These are phyloP conservation scores for Colletotrichum cereale DNA, from an alignment of 2,329 filamentous ascomycete species.

Conservation along the genomic window DNA sequence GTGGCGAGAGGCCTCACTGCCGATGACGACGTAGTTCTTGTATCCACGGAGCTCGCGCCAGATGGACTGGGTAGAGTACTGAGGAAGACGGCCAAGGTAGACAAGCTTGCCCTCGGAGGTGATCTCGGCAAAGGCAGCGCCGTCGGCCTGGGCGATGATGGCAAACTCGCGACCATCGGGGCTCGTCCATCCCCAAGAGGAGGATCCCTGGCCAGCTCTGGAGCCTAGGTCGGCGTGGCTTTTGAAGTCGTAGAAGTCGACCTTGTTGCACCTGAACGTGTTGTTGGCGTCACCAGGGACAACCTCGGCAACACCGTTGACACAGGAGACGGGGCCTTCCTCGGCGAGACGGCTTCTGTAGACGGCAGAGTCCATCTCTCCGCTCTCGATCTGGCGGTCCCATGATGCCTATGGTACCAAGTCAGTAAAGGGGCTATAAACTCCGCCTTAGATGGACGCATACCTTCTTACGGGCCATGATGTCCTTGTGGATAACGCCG, in stretches of 20 bases:
- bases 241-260: slow-evolving; percentile 63
- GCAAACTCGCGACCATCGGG: slow-evolving; percentile 50
- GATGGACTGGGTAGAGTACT: slow-evolving; percentile 45
- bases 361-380: slow-evolving; percentile 38
- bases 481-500: slow-evolving; percentile 41
- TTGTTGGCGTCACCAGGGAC: slow-evolving; percentile 40
- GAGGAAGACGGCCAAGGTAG: slow-evolving; percentile 56
- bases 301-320: slow-evolving; percentile 38
- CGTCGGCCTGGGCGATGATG: slow-evolving; percentile 50
- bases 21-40: slow-evolving; percentile 50
- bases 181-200: slow-evolving; percentile 58
- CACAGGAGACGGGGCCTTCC: slow-evolving; percentile 39
- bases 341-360: slow-evolving; percentile 35
- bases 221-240: slow-evolving; percentile 65
- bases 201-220: slow-evolving; percentile 45
- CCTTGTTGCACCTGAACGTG: slow-evolving; percentile 41
- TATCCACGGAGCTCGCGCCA: slow-evolving; percentile 53
- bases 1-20: slow-evolving; percentile 58
- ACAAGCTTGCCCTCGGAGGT: slow-evolving; percentile 55
- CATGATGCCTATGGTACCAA: slow-evolving; percentile 21
- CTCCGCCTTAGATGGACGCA: not conserved
- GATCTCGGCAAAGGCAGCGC: slow-evolving; percentile 60
- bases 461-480: slow-evolving; percentile 43
- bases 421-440: not conserved
- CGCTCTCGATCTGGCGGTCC: slow-evolving; percentile 36